Evolutionary conservation across 139 green algal genomes (phyloP).

Genomic region (Volvox africanus): DNA sequence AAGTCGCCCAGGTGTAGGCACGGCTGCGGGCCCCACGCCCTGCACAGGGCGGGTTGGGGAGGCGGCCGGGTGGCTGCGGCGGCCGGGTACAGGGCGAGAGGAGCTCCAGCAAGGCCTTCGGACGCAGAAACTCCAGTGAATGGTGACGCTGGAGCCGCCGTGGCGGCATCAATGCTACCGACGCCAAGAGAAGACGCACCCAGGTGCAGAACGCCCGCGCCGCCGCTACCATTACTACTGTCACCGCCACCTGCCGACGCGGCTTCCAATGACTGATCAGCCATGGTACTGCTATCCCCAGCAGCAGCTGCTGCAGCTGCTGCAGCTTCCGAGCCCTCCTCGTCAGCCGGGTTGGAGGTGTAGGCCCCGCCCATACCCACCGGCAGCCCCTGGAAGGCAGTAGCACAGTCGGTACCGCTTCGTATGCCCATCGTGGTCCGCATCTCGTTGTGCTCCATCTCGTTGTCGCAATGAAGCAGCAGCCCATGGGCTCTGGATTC

Average conservation of each 20-base stretch:
- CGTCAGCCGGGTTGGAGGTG: background rate
- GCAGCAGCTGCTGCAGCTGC: background rate
- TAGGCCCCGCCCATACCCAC: too few species aligned
- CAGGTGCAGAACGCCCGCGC: background rate
- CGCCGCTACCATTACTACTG: background rate
- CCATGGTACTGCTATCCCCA: background rate
- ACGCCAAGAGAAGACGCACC: background rate
- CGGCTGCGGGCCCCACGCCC: background rate
- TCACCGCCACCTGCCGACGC: too few species aligned
- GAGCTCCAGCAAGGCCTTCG: background rate
- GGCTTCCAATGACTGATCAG: background rate
- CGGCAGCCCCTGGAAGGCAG: background rate
- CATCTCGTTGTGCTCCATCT: background rate
- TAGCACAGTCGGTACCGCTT: background rate
- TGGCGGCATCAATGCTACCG: too few species aligned
- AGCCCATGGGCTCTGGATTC: background rate
- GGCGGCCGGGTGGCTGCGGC: background rate
- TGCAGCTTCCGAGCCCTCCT: background rate
- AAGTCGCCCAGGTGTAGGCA: slow-evolving; percentile 8
- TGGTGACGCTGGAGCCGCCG: too few species aligned
- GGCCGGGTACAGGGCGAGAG: background rate
- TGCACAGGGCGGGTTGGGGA: background rate
- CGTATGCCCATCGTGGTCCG: background rate
- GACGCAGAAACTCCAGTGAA: background rate
- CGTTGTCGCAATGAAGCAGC: too few species aligned